A percentile compares a stretch with the other conserved stretches of the same genome.
These are phyloP conservation scores for Pulchroboletus neoregius DNA, from an alignment of 1,284 basidiomycete genomes.

Conservation along the genomic window DNA sequence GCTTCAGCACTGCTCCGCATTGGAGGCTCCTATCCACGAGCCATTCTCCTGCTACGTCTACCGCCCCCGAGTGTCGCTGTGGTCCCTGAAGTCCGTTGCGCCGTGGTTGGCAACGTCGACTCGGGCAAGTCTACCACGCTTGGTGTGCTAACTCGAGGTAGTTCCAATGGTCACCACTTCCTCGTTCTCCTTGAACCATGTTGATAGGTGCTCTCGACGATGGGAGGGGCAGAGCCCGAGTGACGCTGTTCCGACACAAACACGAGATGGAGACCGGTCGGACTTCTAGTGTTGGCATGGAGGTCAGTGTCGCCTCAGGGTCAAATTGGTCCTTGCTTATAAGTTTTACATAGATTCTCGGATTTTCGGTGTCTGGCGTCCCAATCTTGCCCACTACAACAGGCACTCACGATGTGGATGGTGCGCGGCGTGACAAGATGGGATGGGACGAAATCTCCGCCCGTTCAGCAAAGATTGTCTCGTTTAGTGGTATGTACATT, in stretches of 20 bases:
- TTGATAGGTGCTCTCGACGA: constrained; percentile 81
- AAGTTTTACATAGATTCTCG: constrained; percentile 61
- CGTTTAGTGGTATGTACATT: constrained; percentile 71
- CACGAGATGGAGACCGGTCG: constrained; percentile 96
- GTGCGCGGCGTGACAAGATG: constrained; percentile 77
- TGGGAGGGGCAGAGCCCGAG: constrained; percentile 89
- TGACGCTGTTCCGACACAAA: constrained; percentile 93
- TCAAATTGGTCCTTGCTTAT: background rate
- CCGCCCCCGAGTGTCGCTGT: constrained; percentile 68
- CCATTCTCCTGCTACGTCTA: constrained; percentile 60
- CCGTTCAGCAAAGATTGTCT: constrained; percentile 88
- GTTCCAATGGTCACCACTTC: background rate
- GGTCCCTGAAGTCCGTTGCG: constrained; percentile 88
- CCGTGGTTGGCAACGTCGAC: constrained; percentile 93
- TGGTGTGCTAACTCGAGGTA: constrained; percentile 79
- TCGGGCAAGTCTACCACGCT: constrained; percentile 93
- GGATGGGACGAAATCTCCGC: constrained; percentile 96
- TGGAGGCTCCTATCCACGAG: constrained; percentile 46
- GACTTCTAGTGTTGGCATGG: constrained; percentile 94
- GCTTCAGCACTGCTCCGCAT: constrained; percentile 52
- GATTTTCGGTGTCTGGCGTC: constrained; percentile 70
- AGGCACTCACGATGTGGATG: constrained; percentile 54
- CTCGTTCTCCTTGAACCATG: constrained; percentile 28
- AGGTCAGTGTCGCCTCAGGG: constrained; percentile 48
- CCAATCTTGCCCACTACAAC: constrained; percentile 71